Conservation (phyloP, 225 moss, liverwort and hornwort species). For the Bryoerythrophyllum caledonicum region DNA sequence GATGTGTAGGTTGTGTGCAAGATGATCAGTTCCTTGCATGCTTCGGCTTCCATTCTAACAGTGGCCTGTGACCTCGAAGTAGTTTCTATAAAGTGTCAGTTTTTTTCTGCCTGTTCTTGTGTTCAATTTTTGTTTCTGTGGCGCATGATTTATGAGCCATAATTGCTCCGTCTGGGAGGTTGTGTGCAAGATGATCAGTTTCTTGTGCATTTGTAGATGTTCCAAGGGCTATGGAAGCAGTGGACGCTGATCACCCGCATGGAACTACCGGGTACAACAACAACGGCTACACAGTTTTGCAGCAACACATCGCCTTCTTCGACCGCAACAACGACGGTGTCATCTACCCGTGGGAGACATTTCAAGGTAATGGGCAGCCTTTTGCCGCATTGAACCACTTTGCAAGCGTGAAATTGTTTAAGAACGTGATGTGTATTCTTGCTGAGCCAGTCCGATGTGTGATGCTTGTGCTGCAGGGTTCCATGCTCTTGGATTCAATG, state of each 20-base stretch:
- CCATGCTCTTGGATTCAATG: constrained; percentile 60
- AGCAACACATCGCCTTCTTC: constrained; percentile 77
- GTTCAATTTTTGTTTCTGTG: not conserved
- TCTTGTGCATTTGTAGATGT: constrained; percentile 31
- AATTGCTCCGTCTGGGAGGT: not conserved
- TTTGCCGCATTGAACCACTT: not conserved
- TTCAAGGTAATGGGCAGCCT: constrained; percentile 33
- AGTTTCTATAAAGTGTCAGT: not conserved
- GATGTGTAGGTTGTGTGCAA: too few species aligned
- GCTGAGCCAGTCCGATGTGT: not conserved
- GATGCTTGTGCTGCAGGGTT: constrained; percentile 45
- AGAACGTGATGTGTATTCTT: not conserved
- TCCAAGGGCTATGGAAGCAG: constrained; percentile 59
- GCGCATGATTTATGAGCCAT: not conserved
- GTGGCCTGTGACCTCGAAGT: not conserved
- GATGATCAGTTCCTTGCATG: too few species aligned
- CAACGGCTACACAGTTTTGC: constrained; percentile 55
- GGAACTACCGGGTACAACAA: constrained; percentile 51
- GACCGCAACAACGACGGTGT: constrained; percentile 67
- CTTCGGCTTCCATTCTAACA: too few species aligned
- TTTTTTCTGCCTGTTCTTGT: not conserved
- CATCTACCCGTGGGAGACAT: constrained; percentile 81
- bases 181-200: not conserved
- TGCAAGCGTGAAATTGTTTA: not conserved
- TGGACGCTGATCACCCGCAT: constrained; percentile 56